These are phyloP conservation scores for Oryza brachyantha DNA, from an alignment of 176 grass and related monocot genomes.

Conservation along the genomic window DNA sequence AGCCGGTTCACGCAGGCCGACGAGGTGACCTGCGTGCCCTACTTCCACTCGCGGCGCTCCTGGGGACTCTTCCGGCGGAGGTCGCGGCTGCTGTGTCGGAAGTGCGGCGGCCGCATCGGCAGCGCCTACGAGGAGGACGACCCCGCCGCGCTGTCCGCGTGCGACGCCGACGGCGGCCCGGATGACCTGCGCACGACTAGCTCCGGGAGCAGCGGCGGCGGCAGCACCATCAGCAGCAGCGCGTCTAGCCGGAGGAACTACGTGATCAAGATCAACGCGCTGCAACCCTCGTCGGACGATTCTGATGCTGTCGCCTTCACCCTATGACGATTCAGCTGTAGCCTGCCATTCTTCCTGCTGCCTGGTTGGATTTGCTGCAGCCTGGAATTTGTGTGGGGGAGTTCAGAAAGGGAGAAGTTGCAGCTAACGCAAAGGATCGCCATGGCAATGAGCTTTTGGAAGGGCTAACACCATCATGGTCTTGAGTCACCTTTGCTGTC, in stretches of 20 bases:
- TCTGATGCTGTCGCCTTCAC: conserved; percentile 20
- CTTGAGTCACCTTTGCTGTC: neutral
- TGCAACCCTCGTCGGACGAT: conserved; percentile 61
- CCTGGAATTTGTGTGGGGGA: neutral
- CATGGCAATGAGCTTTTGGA: conserved; percentile 1
- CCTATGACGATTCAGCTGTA: conserved; percentile 5
- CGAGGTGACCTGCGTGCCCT: conserved; percentile 57
- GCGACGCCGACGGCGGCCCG: conserved; percentile 20
- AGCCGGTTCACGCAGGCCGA: conserved; percentile 62
- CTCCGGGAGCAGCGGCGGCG: neutral
- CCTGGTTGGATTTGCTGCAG: neutral
- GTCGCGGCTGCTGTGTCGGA: conserved; percentile 64
- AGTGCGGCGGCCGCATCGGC: conserved; percentile 57
- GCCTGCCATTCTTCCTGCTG: neutral
- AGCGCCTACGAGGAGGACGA: conserved; percentile 31
- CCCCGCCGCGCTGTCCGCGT: neutral
- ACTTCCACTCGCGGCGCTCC: conserved; percentile 45
- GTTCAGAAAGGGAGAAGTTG: neutral
- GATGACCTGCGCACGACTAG: conserved; percentile 35
- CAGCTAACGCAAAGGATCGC: neutral
- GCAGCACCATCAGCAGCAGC: neutral
- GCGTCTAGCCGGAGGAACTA: conserved; percentile 35
- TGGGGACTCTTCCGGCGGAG: conserved; percentile 59
- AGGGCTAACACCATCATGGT: neutral
- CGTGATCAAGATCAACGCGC: conserved; percentile 62